Conservation (phyloP, 768 basidiomycete genomes). For the Serpula lacrymans region DNA sequence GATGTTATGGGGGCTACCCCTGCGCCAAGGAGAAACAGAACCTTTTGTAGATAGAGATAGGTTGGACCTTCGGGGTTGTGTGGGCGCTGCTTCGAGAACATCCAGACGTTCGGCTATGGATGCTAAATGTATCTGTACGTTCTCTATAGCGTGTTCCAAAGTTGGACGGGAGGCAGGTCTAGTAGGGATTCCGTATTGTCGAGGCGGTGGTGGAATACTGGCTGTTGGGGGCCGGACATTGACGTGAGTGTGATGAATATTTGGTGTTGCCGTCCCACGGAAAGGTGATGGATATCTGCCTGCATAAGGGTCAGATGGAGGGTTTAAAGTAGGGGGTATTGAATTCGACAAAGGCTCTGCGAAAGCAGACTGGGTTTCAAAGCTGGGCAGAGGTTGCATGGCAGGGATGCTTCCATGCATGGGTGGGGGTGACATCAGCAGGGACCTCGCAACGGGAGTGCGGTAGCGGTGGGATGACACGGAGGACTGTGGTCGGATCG, state of each 20-base stretch:
- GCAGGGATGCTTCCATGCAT: conserved; percentile 46
- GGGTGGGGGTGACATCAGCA: conserved; percentile 51
- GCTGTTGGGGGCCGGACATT: conserved; percentile 33
- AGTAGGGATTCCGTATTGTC: conserved; percentile 30
- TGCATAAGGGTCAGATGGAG: conserved; percentile 34
- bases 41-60: conserved; percentile 38
- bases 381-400: conserved; percentile 69
- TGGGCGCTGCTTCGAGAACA: conserved; percentile 47
- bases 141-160: conserved; percentile 76
- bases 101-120: conserved; percentile 84
- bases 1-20: conserved; percentile 40
- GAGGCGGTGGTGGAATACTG: conserved; percentile 31
- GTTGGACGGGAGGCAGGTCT: conserved; percentile 43
- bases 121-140: conserved; percentile 76
- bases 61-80: conserved; percentile 40
- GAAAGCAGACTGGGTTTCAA: conserved; percentile 74
- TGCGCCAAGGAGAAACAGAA: conserved; percentile 38
- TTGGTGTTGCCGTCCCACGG: conserved; percentile 37
- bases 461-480: conserved; percentile 75
- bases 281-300: conserved; percentile 38
- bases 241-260: conserved; percentile 33
- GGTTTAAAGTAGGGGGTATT: conserved; percentile 34
- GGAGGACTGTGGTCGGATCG: conserved; percentile 70
- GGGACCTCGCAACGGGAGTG: conserved; percentile 67
- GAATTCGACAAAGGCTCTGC: conserved; percentile 41